Base-by-base conservation (phyloP, 2,329 filamentous ascomycete genomes). In the Fusarium brachygibbosum region DNA sequence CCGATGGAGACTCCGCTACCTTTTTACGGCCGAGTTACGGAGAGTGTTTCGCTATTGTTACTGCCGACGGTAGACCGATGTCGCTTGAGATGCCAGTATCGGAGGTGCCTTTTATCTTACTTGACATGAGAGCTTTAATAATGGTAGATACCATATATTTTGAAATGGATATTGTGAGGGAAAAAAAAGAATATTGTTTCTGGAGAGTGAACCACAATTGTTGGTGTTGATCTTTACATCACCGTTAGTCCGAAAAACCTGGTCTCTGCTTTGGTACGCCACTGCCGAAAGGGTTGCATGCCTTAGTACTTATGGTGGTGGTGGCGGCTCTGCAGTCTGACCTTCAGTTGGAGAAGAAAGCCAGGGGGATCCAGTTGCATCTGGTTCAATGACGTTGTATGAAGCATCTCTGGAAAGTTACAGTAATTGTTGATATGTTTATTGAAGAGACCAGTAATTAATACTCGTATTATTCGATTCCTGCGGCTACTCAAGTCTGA, bases 1-100 rank as follows among this genome's bases (percentile, higher is more conserved):
- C 34, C 23, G 13, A 40, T 44, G 50, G 50, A 64, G 67, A 54
- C 62, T 68, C 57, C 57, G 46, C 62, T 58, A 40, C 54, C 53
- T 45, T 52, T 68, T 53, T 53, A 68, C 63, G 63, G 58, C 63
- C 65, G 65, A 68, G 64, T 41, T 61, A 37, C 50, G 64, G 66
- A 63, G 52, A 65, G 41, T 49, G 45, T 49, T 35, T 28, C 63
- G 42, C 40, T 42, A 31, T 54, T 32, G 51, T 52, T 56, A 29
- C 46, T 52, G n/a, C 29, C 40, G n/a, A 12, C 16, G 51, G 44
- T 42, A 31, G 52, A 54, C 67, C 67, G 67, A 70, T 70, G 63
- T 70, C 67, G 67, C 63, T 70, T 67, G 13, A 21, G 17, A 63
- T 19, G 32, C 44, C 44, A 62, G 35, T 29, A 66, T 67, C 63